Percentiles rank a stretch among this genome's conserved stretches.
phyloP scores from a whole-genome alignment of 2,329 filamentous ascomycete genomes.

The Nectriaceae sp. region DNA sequence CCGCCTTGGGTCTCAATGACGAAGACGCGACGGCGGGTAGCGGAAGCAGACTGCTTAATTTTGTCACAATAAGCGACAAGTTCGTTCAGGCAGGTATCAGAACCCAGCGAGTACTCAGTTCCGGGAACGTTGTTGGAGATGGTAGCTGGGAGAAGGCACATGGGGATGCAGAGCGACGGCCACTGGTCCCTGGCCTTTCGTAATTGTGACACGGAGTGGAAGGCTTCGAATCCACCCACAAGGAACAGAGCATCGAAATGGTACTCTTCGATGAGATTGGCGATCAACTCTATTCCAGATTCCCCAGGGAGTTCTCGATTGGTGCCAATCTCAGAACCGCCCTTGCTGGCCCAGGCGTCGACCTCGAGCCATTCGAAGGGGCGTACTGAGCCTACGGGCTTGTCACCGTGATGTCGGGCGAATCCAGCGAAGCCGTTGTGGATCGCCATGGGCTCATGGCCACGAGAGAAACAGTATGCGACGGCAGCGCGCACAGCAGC shows the following conservation, averaged over 20 bases:
- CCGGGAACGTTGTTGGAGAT: slow-evolving; percentile 99
- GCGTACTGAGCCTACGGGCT: slow-evolving; percentile 79
- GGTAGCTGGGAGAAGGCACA: slow-evolving; percentile 90
- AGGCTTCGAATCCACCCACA: slow-evolving; percentile 94
- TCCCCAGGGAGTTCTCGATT: slow-evolving; percentile 91
- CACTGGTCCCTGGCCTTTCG: slow-evolving; percentile 77
- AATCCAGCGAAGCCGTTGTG: slow-evolving; percentile 97
- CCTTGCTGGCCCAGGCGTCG: slow-evolving; percentile 92
- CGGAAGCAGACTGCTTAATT: slow-evolving; percentile 95
- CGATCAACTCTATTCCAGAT: slow-evolving; percentile 78
- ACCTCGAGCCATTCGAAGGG: slow-evolving; percentile 92
- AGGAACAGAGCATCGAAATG: slow-evolving; percentile 90
- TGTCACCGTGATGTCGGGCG: slow-evolving; percentile 83
- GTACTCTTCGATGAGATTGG: slow-evolving; percentile 81
- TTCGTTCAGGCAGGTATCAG: slow-evolving; percentile 95
- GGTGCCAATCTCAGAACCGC: slow-evolving; percentile 96
- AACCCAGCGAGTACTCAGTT: slow-evolving; percentile 95
- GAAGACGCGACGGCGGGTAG: slow-evolving; percentile 90
- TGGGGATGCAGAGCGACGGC: slow-evolving; percentile 87
- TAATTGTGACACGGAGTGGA: slow-evolving; percentile 86
- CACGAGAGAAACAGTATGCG: slow-evolving; percentile 86
- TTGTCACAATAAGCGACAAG: slow-evolving; percentile 95
- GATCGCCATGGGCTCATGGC: slow-evolving; percentile 90
- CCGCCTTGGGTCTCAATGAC: slow-evolving; percentile 98
- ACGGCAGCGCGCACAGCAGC: slow-evolving; percentile 91